Conservation (phyloP, 495 filamentous ascomycete genomes). For the Aspergillus nanangensis region DNA sequence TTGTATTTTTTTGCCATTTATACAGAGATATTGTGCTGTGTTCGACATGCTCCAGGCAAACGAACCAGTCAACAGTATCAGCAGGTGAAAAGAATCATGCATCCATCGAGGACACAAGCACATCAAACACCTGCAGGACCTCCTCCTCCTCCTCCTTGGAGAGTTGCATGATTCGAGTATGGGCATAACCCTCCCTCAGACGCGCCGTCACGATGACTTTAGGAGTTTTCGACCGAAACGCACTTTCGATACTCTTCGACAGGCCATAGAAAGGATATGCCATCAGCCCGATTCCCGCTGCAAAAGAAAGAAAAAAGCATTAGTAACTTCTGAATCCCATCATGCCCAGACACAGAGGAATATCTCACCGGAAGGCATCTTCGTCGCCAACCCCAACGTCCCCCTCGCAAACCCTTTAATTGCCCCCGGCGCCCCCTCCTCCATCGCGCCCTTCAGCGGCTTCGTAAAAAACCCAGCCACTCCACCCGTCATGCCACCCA, state of each 20-base stretch:
- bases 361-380: conserved; percentile 24
- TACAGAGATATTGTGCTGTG: too few relatives aligned
- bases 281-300: neutral
- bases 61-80: too few relatives aligned
- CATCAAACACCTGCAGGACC: neutral
- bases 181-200: neutral
- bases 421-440: conserved; percentile 34
- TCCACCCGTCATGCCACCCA: conserved; percentile 69
- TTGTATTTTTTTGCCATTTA: too few relatives aligned
- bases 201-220: neutral
- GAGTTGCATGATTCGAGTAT: neutral
- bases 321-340: neutral
- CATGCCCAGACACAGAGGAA: neutral
- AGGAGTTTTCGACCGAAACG: neutral
- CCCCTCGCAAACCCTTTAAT: conserved; percentile 68
- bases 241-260: neutral
- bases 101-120: neutral
- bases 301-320: neutral
- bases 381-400: conserved; percentile 66
- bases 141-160: neutral
- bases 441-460: conserved; percentile 57
- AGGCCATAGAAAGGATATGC: neutral
- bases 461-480: conserved; percentile 63
- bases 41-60: too few relatives aligned
- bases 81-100: too few relatives aligned